These are phyloP conservation scores for Tetrapisispora taiwanensis DNA, from an alignment of 805 yeast species.

Conservation along the genomic window DNA sequence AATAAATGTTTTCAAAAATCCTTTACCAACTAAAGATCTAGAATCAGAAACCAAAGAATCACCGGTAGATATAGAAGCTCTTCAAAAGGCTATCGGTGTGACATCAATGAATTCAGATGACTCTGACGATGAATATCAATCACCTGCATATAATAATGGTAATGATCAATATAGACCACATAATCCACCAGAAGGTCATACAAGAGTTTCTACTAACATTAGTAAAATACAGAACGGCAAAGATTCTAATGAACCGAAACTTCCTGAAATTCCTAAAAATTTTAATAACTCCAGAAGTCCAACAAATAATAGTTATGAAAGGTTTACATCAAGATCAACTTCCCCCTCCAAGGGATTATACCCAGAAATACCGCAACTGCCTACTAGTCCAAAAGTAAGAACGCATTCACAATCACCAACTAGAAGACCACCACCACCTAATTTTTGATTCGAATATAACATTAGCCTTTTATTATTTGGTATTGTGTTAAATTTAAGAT, in stretches of 20 bases:
- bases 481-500: no score
- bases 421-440: slow-evolving; percentile 18
- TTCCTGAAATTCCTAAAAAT: slow-evolving; percentile 9
- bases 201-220: slow-evolving; percentile 1
- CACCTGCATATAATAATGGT: not conserved
- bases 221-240: not conserved
- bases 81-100: slow-evolving; percentile 31
- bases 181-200: slow-evolving; percentile 1
- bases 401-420: slow-evolving; percentile 11
- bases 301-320: not conserved
- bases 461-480: no score
- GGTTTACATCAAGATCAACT: slow-evolving; percentile 2
- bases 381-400: slow-evolving; percentile 6
- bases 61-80: slow-evolving; percentile 26
- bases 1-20: slow-evolving; percentile 28
- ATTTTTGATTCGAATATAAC: not conserved
- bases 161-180: not conserved
- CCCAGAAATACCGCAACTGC: slow-evolving; percentile 9
- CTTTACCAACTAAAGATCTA: slow-evolving; percentile 10
- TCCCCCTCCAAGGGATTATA: not conserved
- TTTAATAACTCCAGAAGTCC: not conserved
- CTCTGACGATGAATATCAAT: slow-evolving; percentile 5
- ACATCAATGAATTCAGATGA: slow-evolving; percentile 9
- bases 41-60: slow-evolving; percentile 7
- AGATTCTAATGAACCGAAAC: slow-evolving; percentile 9